Evolutionary conservation across 192 early-diverging fungal genomes (phyloP).

Genomic region (Irineochytrium annulatum): DNA sequence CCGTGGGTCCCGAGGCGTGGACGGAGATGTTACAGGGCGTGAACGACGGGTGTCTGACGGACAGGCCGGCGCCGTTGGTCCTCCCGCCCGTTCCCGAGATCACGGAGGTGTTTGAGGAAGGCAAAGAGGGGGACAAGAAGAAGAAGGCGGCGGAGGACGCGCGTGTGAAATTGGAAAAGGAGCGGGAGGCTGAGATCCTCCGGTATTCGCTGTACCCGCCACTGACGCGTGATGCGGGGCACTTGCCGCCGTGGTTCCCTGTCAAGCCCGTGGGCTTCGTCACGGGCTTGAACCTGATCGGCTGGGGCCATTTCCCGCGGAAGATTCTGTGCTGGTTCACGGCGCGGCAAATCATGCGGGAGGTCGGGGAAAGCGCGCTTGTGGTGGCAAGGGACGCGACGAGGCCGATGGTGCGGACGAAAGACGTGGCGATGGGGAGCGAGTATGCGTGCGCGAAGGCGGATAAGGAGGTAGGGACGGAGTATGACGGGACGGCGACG

Average conservation of each 20-base stretch:
- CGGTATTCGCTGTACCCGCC: slow-evolving; percentile 4
- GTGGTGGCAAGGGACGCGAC: slow-evolving; percentile 19
- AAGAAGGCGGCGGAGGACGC: background rate
- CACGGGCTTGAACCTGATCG: slow-evolving; percentile 21
- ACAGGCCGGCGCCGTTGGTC: background rate
- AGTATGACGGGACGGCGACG: no score
- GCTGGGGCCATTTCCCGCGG: slow-evolving; percentile 28
- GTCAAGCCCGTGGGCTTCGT: slow-evolving; percentile 33
- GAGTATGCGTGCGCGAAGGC: slow-evolving; percentile 5
- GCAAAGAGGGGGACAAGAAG: background rate
- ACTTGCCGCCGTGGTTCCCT: slow-evolving; percentile 11
- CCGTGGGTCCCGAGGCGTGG: slow-evolving; percentile 37
- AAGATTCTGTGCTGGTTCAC: slow-evolving; percentile 39
- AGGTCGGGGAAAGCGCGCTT: slow-evolving; percentile 28
- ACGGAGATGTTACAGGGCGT: slow-evolving; percentile 33
- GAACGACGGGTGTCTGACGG: slow-evolving; percentile 22
- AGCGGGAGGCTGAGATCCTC: background rate
- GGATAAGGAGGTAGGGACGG: background rate
- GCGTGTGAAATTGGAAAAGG: background rate
- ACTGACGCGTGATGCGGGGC: background rate
- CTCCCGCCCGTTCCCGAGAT: background rate
- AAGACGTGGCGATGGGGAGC: slow-evolving; percentile 7
- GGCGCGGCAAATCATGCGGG: slow-evolving; percentile 14
- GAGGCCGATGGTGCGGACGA: slow-evolving; percentile 5
- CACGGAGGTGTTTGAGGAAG: background rate